phyloP scores from a whole-genome alignment of 2,329 filamentous ascomycete species.

The Phaeosphaeria sp. region DNA sequence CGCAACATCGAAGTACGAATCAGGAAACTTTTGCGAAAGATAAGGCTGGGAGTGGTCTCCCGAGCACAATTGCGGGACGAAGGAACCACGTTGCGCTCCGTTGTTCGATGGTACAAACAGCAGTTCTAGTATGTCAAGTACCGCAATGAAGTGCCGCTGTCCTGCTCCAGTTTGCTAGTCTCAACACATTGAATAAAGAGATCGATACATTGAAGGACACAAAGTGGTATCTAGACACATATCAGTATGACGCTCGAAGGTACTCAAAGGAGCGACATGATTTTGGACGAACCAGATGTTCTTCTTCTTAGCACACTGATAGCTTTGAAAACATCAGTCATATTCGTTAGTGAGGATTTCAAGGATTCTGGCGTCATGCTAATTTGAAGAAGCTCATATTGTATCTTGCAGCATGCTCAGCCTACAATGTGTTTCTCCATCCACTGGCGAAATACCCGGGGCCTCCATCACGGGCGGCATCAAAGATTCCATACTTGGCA shows the following conservation, averaged over 20 bases:
- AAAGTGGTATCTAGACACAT: background rate
- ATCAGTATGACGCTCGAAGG: background rate
- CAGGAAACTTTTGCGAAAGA: background rate
- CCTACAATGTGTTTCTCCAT: background rate
- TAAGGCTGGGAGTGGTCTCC: background rate
- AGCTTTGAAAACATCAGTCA: background rate
- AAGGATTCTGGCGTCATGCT: background rate
- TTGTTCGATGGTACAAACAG: background rate
- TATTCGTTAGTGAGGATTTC: background rate
- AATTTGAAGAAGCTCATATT: background rate
- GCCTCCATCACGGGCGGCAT: background rate
- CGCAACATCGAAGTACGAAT: background rate
- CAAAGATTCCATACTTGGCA: background rate
- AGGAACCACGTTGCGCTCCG: too few species aligned
- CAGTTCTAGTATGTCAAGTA: background rate
- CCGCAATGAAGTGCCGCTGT: background rate
- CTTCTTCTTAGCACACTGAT: background rate
- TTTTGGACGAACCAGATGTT: background rate
- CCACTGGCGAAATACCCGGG: background rate
- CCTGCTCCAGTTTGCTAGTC: background rate
- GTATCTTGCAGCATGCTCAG: background rate
- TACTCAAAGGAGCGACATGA: background rate
- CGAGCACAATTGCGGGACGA: background rate
- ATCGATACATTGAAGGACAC: background rate
- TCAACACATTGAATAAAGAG: background rate